Evolutionary conservation across 2,329 filamentous ascomycete genomes (phyloP).

Genomic region (Rosellinia necatrix): DNA sequence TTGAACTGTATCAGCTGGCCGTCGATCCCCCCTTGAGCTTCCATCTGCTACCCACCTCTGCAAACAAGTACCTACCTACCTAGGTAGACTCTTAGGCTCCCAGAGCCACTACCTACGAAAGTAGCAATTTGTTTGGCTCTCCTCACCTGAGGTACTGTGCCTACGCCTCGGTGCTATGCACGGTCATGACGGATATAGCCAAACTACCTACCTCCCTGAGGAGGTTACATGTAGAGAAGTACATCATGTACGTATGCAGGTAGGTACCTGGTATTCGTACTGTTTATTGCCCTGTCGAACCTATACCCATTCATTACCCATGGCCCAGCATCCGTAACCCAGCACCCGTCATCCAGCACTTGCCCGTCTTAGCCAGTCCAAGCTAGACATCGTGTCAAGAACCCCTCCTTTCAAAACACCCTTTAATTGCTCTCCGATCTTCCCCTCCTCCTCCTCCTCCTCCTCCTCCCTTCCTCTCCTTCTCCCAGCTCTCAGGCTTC

Average conservation of each 20-base stretch:
- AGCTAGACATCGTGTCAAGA: constrained; percentile 13
- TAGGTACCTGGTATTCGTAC: no score
- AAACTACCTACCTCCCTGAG: no score
- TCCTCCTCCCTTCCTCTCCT: constrained; percentile 31
- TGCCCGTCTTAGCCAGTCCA: constrained; percentile 18
- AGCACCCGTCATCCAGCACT: neutral
- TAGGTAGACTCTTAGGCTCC: no score
- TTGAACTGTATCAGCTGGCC: constrained; percentile 36
- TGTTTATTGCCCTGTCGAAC: no score
- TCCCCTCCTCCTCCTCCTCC: constrained; percentile 30
- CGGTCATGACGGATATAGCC: no score
- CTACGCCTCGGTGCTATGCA: no score
- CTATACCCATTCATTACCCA: constrained; percentile 10
- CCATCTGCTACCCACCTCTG: no score
- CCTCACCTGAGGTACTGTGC: no score
- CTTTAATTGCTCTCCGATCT: constrained; percentile 27
- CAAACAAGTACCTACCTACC: constrained; percentile 1
- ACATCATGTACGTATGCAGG: no score
- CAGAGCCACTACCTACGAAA: no score
- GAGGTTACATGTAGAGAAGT: no score
- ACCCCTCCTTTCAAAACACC: constrained; percentile 30
- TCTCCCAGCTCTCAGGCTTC: constrained; percentile 24
- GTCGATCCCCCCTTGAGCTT: constrained; percentile 33
- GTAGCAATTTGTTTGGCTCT: no score
- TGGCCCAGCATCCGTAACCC: constrained; percentile 1